Evolutionary conservation across 2,329 filamentous ascomycete species (phyloP), one percentile per base, ranked within the genome.

Genomic region (Tothia fuscella): DNA sequence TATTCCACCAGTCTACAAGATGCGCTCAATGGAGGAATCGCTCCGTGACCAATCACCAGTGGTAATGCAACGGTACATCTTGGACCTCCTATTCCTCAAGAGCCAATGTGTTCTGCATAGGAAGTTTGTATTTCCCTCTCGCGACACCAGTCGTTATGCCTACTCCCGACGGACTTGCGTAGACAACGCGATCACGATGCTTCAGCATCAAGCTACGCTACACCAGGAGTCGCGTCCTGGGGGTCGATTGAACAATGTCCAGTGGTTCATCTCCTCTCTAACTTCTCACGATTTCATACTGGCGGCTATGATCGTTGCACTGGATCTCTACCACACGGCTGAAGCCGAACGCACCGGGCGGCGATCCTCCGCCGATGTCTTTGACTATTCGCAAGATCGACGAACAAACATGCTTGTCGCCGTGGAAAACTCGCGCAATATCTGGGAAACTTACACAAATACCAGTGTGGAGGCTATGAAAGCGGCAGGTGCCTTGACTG

Each of bases 381-480:
- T 61, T 48, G 71, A 51, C 42, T 70, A 49, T 63, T 68, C 47
- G 48, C 67, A 63, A 38, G 63, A 62, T 43, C 63, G 58, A 10
- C 73, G 81, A 7, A 68, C 76, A 22, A 82, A 83, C 49, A 93
- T 95, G 83, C 69, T 91, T 22, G 62, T 68, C 17, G 74, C 78
- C 1, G 71, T 96, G 3, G 80, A 88, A 54, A 72, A 71, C 14
- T 82, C 82, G 6, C 73, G 76, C 34, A 68, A 72, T 14, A 91
- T 96, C 43, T 96, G 88, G 87, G 78, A 81, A 37, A 76, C 76
- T 7, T 67, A 87, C 9, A 74, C 78, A 3, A 80, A 91, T 42
- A 70, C 78, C 19, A 91, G 82, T 1, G 81, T 95, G 64, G 89
- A 96, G 50, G 86, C 88, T 0, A 88, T 80, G 64, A 96, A 96